These are phyloP conservation scores for Linanthus parryae DNA, from an alignment of 148 eudicot species.

Conservation along the genomic window DNA sequence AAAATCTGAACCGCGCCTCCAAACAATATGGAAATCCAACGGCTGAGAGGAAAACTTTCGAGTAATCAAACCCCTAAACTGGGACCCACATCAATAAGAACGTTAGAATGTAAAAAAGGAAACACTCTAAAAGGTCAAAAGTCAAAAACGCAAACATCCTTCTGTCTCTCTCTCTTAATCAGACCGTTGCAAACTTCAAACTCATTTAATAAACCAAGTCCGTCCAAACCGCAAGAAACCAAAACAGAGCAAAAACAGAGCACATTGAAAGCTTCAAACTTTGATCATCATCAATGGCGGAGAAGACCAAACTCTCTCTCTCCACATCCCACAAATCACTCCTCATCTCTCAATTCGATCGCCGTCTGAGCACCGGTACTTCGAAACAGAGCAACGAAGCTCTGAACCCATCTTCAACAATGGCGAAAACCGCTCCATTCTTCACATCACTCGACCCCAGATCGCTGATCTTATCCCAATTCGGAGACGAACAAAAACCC, in stretches of 20 bases:
- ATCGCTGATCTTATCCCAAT: conserved; percentile 31
- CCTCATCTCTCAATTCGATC: neutral
- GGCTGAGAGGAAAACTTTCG: neutral
- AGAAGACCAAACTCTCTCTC: no score
- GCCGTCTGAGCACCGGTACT: no score
- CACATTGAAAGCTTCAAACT: neutral
- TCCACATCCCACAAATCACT: neutral
- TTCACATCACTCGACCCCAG: conserved; percentile 28
- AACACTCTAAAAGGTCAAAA: neutral
- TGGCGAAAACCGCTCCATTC: conserved; percentile 24
- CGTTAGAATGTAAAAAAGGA: conserved; percentile 23
- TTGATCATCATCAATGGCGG: neutral
- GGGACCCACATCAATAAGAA: conserved; percentile 28
- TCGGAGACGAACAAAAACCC: conserved; percentile 12
- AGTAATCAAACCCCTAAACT: conserved; percentile 1
- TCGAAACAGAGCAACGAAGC: conserved; percentile 21
- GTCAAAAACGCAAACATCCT: conserved; percentile 3
- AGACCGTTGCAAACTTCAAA: conserved; percentile 39
- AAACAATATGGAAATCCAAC: no score
- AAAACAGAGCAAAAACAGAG: neutral
- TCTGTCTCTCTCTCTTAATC: conserved; percentile 17
- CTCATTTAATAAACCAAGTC: conserved; percentile 5
- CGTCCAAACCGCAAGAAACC: neutral
- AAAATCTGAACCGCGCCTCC: no score
- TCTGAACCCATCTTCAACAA: conserved; percentile 10